Conservation (phyloP, 352 stramenopile species). For the Pythium aristosporum region DNA sequence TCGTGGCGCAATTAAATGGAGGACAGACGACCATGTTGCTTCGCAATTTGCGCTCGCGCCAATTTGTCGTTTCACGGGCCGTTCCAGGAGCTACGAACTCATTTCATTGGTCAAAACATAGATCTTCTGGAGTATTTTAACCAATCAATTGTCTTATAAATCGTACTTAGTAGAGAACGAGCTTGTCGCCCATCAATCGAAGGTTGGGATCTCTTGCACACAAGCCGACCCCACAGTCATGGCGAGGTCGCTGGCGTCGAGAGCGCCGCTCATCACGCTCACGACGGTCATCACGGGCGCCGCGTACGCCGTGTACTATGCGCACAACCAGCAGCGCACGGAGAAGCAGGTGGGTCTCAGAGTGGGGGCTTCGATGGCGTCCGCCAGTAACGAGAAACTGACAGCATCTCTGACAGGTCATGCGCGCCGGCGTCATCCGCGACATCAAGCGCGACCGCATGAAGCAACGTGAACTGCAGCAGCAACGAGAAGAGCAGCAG, state of each 20-base stretch:
- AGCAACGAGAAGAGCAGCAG: constrained; percentile 12
- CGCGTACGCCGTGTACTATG: constrained; percentile 69
- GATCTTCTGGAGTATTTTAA: not conserved
- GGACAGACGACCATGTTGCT: not conserved
- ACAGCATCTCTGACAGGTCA: constrained; percentile 26
- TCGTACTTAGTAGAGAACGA: constrained; percentile 3
- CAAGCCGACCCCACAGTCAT: constrained; percentile 12
- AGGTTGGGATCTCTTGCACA: not conserved
- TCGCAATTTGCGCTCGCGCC: not conserved
- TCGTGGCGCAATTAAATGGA: not conserved
- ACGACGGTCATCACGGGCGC: constrained; percentile 39
- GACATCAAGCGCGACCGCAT: constrained; percentile 76
- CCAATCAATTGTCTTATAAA: not conserved
- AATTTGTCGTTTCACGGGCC: constrained; percentile 2
- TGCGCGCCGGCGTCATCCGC: constrained; percentile 77
- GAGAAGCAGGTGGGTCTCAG: constrained; percentile 60
- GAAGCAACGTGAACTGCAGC: constrained; percentile 45
- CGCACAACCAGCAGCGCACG: constrained; percentile 70
- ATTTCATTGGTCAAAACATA: constrained; percentile 2
- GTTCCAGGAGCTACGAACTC: constrained; percentile 5
- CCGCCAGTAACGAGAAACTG: not conserved
- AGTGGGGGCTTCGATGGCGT: not conserved
- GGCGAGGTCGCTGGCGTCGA: constrained; percentile 32
- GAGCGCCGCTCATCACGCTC: constrained; percentile 53
- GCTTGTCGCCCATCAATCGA: constrained; percentile 1